These are phyloP conservation scores for Ophiostoma triangulosporum DNA, from an alignment of 2,329 filamentous ascomycete genomes.

Conservation along the genomic window DNA sequence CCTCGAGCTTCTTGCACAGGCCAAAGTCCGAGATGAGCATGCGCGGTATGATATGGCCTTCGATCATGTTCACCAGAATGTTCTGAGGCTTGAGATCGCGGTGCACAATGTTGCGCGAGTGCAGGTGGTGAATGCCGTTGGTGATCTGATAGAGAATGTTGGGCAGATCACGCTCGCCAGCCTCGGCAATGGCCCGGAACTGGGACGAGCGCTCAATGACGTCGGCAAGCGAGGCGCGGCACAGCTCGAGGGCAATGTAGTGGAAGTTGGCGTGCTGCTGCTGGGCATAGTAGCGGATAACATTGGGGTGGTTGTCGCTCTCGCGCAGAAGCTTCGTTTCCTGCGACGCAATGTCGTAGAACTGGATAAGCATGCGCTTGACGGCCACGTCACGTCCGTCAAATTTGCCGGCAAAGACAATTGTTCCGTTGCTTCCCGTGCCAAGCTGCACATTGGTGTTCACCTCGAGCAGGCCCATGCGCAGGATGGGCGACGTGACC, in stretches of 20 bases:
- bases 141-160: slow-evolving; percentile 80
- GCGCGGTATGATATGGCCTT: slow-evolving; percentile 55
- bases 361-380: slow-evolving; percentile 91
- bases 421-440: slow-evolving; percentile 89
- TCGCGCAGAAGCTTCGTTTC: slow-evolving; percentile 84
- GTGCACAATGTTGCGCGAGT: slow-evolving; percentile 87
- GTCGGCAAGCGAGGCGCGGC: slow-evolving; percentile 84
- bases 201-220: slow-evolving; percentile 52
- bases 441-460: slow-evolving; percentile 50
- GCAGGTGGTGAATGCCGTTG: slow-evolving; percentile 75
- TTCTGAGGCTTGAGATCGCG: slow-evolving; percentile 97
- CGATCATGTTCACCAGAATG: slow-evolving; percentile 66
- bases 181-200: slow-evolving; percentile 55
- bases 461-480: slow-evolving; percentile 51
- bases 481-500: slow-evolving; percentile 44
- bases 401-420: slow-evolving; percentile 89
- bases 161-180: slow-evolving; percentile 63
- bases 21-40: slow-evolving; percentile 96
- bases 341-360: slow-evolving; percentile 88
- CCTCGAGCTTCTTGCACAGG: slow-evolving; percentile 91
- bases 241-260: slow-evolving; percentile 91
- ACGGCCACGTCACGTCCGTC: slow-evolving; percentile 88
- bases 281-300: slow-evolving; percentile 92
- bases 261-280: slow-evolving; percentile 80
- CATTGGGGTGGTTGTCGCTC: slow-evolving; percentile 91